Percentiles rank a stretch among this genome's conserved stretches.
phyloP scores from a whole-genome alignment of 164 flowering plant genomes.

The Malania oleifera region DNA sequence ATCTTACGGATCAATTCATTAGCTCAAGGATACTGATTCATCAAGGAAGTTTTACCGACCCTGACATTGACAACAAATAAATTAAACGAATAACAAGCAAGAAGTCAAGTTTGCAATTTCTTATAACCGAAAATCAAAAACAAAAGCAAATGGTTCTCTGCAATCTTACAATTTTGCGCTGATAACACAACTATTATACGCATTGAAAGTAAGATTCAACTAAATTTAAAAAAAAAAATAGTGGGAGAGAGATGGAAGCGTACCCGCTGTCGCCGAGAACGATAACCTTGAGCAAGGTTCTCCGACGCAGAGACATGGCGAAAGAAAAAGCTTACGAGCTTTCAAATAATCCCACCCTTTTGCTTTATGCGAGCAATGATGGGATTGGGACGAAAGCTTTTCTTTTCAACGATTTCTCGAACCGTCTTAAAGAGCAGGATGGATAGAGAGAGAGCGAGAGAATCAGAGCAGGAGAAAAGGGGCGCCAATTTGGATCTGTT shows the following conservation, averaged over 20 bases:
- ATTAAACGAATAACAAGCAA: too few species aligned
- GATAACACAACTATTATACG: neutral
- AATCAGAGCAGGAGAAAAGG: conserved; percentile 5
- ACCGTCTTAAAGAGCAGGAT: too few species aligned
- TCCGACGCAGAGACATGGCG: conserved; percentile 67
- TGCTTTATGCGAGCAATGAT: too few species aligned
- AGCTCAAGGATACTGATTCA: conserved; percentile 88
- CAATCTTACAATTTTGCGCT: too few species aligned
- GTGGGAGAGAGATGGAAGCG: conserved; percentile 6
- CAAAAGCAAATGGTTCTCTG: too few species aligned
- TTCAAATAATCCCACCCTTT: neutral
- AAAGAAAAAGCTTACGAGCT: neutral
- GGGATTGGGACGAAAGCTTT: too few species aligned
- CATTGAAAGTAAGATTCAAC: neutral
- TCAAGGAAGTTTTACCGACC: conserved; percentile 91
- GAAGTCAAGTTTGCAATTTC: too few species aligned
- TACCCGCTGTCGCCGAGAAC: conserved; percentile 98
- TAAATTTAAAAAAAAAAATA: neutral
- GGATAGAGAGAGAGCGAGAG: neutral
- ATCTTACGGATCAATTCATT: conserved; percentile 11
- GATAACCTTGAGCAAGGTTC: conserved; percentile 88
- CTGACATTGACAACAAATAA: conserved; percentile 31
- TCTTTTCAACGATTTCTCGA: too few species aligned
- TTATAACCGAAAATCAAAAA: neutral
- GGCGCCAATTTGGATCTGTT: conserved; percentile 14